Conservation (phyloP, 2,329 filamentous ascomycete genomes). For the Penicillium sp. region DNA sequence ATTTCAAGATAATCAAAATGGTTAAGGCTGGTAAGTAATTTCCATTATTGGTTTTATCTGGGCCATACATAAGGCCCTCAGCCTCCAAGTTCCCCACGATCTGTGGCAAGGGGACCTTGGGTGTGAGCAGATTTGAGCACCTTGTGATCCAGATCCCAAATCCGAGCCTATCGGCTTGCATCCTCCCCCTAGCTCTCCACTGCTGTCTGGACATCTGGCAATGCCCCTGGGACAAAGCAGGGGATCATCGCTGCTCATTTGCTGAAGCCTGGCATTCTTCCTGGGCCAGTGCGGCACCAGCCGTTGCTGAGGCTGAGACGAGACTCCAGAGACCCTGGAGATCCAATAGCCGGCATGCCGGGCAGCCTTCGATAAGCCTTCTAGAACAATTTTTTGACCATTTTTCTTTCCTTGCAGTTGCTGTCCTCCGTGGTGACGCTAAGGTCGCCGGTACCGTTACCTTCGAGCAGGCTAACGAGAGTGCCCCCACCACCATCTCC, state of each 20-base stretch:
- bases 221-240: neutral
- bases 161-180: slow-evolving; percentile 28
- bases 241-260: slow-evolving; percentile 4
- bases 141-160: slow-evolving; percentile 27
- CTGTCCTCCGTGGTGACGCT: slow-evolving; percentile 95
- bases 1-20: slow-evolving; percentile 70
- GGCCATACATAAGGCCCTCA: slow-evolving; percentile 7
- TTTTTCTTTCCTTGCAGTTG: slow-evolving; percentile 57
- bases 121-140: slow-evolving; percentile 45
- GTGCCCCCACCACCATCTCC: slow-evolving; percentile 75
- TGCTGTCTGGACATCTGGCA: neutral
- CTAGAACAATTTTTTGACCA: slow-evolving; percentile 12
- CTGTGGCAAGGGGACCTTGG: slow-evolving; percentile 32
- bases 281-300: neutral
- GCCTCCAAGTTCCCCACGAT: slow-evolving; percentile 23
- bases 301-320: neutral
- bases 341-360: neutral
- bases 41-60: slow-evolving; percentile 19
- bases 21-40: slow-evolving; percentile 86
- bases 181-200: slow-evolving; percentile 6
- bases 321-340: neutral
- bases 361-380: slow-evolving; percentile 4
- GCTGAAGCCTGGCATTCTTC: neutral
- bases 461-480: slow-evolving; percentile 90
- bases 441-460: slow-evolving; percentile 89